A percentile compares a stretch with the other conserved stretches of the same genome.
phyloP scores from a whole-genome alignment of 441 rosid genomes.

The Metrosideros polymorpha region DNA sequence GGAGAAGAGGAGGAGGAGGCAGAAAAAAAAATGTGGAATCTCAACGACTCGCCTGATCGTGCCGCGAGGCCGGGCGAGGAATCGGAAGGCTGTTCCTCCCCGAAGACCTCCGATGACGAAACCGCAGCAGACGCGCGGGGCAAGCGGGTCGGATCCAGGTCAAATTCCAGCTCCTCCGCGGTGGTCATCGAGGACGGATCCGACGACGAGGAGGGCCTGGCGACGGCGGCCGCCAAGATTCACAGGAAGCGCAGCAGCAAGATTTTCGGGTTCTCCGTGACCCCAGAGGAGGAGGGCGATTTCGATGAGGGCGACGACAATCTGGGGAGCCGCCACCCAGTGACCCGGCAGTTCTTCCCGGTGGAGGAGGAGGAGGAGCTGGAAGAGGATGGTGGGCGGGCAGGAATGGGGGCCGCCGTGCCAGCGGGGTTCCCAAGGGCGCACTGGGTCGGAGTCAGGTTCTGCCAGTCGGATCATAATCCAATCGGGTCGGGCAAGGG shows the following conservation, averaged over 20 bases:
- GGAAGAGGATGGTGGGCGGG: conserved; percentile 3
- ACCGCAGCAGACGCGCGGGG: conserved; percentile 38
- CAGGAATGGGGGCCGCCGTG: neutral
- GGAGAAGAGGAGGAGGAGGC: neutral
- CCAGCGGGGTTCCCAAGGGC: conserved; percentile 43
- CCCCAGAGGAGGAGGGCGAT: conserved; percentile 4
- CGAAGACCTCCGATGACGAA: conserved; percentile 28
- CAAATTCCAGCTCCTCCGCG: conserved; percentile 89
- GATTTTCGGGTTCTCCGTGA: conserved; percentile 43
- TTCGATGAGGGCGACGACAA: conserved; percentile 4
- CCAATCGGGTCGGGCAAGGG: conserved; percentile 8
- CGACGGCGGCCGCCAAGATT: neutral
- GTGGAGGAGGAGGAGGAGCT: conserved; percentile 32
- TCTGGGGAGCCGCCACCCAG: conserved; percentile 14
- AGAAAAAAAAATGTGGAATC: conserved; percentile 74
- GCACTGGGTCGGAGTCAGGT: conserved; percentile 73
- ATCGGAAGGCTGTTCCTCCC: conserved; percentile 65
- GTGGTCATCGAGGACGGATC: conserved; percentile 67
- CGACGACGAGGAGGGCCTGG: conserved; percentile 39
- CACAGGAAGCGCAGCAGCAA: conserved; percentile 28
- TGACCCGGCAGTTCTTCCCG: conserved; percentile 67
- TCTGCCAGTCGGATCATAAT: conserved; percentile 72
- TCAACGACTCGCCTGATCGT: conserved; percentile 69
- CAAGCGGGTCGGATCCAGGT: conserved; percentile 78
- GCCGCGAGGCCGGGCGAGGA: conserved; percentile 28